phyloP scores from a whole-genome alignment of 495 filamentous ascomycete genomes.

The Hypoxylon lienhwacheense region DNA sequence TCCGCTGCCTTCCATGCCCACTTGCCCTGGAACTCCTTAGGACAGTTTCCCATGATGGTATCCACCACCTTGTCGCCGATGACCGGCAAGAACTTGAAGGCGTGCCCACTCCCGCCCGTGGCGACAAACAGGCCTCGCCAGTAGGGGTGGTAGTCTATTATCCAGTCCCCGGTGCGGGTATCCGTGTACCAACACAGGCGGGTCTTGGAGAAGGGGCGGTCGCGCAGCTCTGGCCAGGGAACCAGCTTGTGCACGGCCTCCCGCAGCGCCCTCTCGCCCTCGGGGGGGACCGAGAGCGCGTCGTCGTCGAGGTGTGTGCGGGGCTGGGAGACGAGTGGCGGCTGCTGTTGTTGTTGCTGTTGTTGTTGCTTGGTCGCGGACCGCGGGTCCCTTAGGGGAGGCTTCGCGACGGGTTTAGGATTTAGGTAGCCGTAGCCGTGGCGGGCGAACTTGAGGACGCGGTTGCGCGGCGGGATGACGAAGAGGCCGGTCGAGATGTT shows the following conservation, averaged over 20 bases:
- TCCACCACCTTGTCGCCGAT: slow-evolving; percentile 78
- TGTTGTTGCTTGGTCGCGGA: too few relatives aligned
- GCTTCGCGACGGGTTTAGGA: slow-evolving; percentile 50
- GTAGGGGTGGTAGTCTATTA: slow-evolving; percentile 74
- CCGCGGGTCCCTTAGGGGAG: slow-evolving; percentile 43
- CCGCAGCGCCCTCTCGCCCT: slow-evolving; percentile 65
- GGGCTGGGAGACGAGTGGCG: slow-evolving; percentile 47
- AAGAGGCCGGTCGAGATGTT: slow-evolving; percentile 83
- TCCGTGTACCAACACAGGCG: slow-evolving; percentile 90
- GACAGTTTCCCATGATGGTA: slow-evolving; percentile 59
- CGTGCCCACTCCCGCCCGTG: slow-evolving; percentile 85
- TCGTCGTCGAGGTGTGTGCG: slow-evolving; percentile 50
- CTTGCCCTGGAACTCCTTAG: slow-evolving; percentile 59
- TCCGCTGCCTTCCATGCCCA: slow-evolving; percentile 67
- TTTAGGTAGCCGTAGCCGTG: slow-evolving; percentile 85
- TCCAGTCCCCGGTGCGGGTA: slow-evolving; percentile 77
- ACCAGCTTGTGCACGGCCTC: slow-evolving; percentile 62
- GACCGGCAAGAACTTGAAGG: slow-evolving; percentile 86
- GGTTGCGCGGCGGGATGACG: slow-evolving; percentile 72
- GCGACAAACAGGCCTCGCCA: slow-evolving; percentile 72
- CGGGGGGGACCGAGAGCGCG: slow-evolving; percentile 52
- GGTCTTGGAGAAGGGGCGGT: slow-evolving; percentile 67
- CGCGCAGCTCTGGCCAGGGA: slow-evolving; percentile 56
- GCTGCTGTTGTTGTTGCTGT: too few relatives aligned
- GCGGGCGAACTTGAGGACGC: slow-evolving; percentile 77